Evolutionary conservation across 73 alveolate genomes (phyloP).

Genomic region (Diophrys sp.): DNA sequence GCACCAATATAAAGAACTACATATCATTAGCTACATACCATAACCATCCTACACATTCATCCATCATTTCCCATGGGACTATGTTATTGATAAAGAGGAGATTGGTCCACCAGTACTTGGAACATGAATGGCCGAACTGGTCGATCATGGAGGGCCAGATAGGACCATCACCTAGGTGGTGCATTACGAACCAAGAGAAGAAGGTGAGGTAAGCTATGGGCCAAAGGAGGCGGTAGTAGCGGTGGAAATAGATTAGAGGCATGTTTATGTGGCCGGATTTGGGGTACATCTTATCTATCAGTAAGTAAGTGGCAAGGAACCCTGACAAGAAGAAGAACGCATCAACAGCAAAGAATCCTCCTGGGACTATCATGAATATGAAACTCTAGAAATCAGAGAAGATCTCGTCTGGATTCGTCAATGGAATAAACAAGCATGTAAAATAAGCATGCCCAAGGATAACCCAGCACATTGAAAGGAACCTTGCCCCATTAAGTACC

Average conservation of each 20-base stretch:
- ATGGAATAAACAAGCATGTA: not conserved
- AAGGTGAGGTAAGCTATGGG: not conserved
- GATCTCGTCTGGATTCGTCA: not conserved
- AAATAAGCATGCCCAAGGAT: constrained; percentile 17
- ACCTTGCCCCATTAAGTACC: constrained; percentile 34
- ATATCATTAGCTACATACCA: constrained; percentile 44
- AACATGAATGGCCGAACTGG: not conserved
- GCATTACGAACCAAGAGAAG: not conserved
- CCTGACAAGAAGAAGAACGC: constrained; percentile 17
- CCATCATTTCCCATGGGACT: constrained; percentile 6
- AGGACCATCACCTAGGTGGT: constrained; percentile 34
- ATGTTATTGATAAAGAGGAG: constrained; percentile 25
- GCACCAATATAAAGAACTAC: constrained; percentile 28
- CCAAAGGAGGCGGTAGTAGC: constrained; percentile 14
- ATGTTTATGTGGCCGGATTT: not conserved
- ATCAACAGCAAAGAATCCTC: constrained; percentile 19
- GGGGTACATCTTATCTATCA: constrained; percentile 5
- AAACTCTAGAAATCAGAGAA: not conserved
- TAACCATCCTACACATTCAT: constrained; percentile 24
- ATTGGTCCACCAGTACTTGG: constrained; percentile 41
- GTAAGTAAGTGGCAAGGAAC: constrained; percentile 1
- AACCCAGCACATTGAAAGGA: constrained; percentile 22
- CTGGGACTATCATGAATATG: constrained; percentile 6
- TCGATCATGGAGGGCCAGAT: not conserved
- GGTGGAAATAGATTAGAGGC: constrained; percentile 22